These are phyloP conservation scores for Gryganskiella cystojenkinii DNA, from an alignment of 192 early-diverging fungal species.

Conservation along the genomic window DNA sequence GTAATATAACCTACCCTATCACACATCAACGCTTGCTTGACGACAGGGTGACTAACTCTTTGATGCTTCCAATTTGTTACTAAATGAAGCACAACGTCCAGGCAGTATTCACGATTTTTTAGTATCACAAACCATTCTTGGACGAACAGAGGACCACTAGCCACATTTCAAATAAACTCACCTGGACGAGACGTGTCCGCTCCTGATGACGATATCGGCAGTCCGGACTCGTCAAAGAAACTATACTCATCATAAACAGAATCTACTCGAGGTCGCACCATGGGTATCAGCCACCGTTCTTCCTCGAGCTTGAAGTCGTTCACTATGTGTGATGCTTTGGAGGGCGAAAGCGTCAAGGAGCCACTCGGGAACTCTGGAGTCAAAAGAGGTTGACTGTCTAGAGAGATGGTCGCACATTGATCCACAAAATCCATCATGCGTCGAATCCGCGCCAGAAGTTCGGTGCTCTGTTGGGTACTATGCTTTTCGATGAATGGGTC, in stretches of 20 bases:
- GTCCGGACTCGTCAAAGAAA: conserved; percentile 39
- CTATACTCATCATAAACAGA: conserved; percentile 43
- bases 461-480: conserved; percentile 1
- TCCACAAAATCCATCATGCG: conserved; percentile 46
- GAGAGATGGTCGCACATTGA: conserved; percentile 28
- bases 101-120: not conserved
- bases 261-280: conserved; percentile 32
- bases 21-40: conserved; percentile 34
- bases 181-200: too few species aligned
- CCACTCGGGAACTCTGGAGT: not conserved
- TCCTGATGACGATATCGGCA: conserved; percentile 2
- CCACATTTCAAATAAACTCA: too few species aligned
- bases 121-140: too few species aligned
- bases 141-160: too few species aligned
- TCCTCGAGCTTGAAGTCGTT: conserved; percentile 30
- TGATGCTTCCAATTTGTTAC: conserved; percentile 42
- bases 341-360: conserved; percentile 30
- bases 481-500: conserved; percentile 33
- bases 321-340: conserved; percentile 29
- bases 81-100: not conserved
- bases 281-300: conserved; percentile 28
- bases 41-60: conserved; percentile 32
- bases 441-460: conserved; percentile 16
- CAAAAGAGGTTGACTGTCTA: not conserved
- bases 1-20: conserved; percentile 43